phyloP scores from a whole-genome alignment of 2,329 filamentous ascomycete genomes.

The Leptographium wingfieldii region DNA sequence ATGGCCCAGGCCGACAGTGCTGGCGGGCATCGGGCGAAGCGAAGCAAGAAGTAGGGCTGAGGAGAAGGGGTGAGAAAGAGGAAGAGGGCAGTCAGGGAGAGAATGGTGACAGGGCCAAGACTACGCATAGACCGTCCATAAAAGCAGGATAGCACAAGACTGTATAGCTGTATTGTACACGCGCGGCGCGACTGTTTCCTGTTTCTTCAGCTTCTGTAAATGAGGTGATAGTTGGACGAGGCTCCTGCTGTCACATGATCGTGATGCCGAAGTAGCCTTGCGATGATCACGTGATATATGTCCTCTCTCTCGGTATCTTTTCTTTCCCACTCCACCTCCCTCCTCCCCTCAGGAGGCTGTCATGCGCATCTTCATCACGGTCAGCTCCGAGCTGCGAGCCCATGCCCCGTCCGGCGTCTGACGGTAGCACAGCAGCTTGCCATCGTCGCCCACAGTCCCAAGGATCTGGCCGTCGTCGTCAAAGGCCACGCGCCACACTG shows the following conservation, averaged over 20 bases:
- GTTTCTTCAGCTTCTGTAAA: background rate
- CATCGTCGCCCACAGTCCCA: constrained; percentile 66
- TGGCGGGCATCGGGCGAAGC: constrained; percentile 24
- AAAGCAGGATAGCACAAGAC: background rate
- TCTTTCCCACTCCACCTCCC: background rate
- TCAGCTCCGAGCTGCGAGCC: constrained; percentile 48
- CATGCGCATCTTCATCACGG: constrained; percentile 44
- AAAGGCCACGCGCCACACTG: constrained; percentile 66
- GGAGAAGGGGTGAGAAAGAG: background rate
- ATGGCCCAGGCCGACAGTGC: constrained; percentile 26
- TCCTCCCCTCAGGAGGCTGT: constrained; percentile 20
- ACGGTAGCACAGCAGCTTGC: constrained; percentile 48
- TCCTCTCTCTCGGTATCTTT: background rate
- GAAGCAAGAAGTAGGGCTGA: background rate
- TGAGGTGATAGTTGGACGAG: too few species aligned
- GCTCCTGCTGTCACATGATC: too few species aligned
- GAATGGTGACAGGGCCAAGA: background rate
- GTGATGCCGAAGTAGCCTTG: too few species aligned
- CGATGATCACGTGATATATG: background rate
- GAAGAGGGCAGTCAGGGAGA: background rate
- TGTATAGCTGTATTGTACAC: background rate
- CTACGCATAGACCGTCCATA: background rate
- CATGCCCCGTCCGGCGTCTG: constrained; percentile 45
- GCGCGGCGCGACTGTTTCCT: background rate
- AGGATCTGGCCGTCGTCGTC: constrained; percentile 59